Percentiles rank a stretch among this genome's conserved stretches.
These are phyloP conservation scores for Aristolochia californica DNA, from an alignment of 164 flowering plant genomes.

Conservation along the genomic window DNA sequence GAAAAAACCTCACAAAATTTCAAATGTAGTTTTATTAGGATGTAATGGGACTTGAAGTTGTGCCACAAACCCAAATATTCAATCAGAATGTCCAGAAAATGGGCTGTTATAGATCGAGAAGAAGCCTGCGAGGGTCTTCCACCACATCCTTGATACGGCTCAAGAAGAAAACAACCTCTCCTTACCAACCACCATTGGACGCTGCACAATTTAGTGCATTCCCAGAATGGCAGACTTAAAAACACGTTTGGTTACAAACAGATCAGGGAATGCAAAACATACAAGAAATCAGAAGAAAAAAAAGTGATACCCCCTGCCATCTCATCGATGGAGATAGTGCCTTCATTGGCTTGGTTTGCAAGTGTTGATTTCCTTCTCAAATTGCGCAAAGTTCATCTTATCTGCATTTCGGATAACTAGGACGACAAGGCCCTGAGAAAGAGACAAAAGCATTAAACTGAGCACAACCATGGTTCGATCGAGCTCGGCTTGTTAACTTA, in stretches of 20 bases:
- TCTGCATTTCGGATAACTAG: conserved; percentile 85
- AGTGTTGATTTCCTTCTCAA: conserved; percentile 79
- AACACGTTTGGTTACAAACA: neutral
- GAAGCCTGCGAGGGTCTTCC: no score
- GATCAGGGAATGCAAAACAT: no score
- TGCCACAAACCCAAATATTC: no score
- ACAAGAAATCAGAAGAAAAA: neutral
- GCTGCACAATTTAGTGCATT: conserved; percentile 89
- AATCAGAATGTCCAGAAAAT: no score
- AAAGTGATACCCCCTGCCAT: conserved; percentile 82
- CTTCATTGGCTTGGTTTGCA: conserved; percentile 84
- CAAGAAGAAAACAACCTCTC: conserved; percentile 76
- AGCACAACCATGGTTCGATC: no score
- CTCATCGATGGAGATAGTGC: conserved; percentile 93
- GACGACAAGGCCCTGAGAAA: conserved; percentile 86
- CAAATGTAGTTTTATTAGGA: no score
- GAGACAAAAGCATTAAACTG: neutral
- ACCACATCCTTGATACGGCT: no score
- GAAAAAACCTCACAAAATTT: no score
- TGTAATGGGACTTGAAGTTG: no score
- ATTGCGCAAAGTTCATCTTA: conserved; percentile 86
- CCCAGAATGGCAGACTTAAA: conserved; percentile 92
- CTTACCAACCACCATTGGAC: conserved; percentile 93
- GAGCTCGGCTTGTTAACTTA: no score
- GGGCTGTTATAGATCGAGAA: no score